These are phyloP conservation scores for Calocybe indica DNA, from an alignment of 768 basidiomycete genomes.

Conservation along the genomic window DNA sequence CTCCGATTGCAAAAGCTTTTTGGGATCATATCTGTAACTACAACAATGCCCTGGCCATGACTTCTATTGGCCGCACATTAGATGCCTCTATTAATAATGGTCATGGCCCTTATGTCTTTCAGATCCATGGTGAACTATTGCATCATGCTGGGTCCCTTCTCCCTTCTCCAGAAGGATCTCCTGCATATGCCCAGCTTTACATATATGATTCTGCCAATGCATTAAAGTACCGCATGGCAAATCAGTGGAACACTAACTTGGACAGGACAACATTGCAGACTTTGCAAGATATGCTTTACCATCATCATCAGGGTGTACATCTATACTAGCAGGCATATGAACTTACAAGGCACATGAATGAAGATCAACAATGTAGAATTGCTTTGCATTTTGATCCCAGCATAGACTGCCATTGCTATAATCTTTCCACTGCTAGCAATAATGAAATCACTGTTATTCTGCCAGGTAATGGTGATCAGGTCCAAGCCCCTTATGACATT, in stretches of 20 bases:
- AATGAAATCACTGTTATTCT: conserved; percentile 37
- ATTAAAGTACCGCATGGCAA: conserved; percentile 7
- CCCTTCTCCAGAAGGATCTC: conserved; percentile 12
- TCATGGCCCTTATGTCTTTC: conserved; percentile 25
- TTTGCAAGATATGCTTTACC: conserved; percentile 13
- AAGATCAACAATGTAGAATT: conserved; percentile 3
- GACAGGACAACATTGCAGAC: conserved; percentile 11
- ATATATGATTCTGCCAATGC: conserved; percentile 30
- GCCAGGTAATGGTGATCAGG: conserved; percentile 21
- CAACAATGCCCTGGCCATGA: conserved; percentile 35
- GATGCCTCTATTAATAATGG: conserved; percentile 21
- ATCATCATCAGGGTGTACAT: conserved; percentile 8
- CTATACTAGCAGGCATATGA: conserved; percentile 20
- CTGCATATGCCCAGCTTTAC: conserved; percentile 30
- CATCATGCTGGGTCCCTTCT: conserved; percentile 28
- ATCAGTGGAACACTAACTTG: conserved; percentile 6
- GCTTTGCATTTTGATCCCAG: not conserved
- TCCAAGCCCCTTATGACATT: conserved; percentile 24
- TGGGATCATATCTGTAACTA: conserved; percentile 34
- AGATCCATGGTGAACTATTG: conserved; percentile 27
- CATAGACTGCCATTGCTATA: conserved; percentile 21
- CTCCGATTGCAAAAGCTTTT: conserved; percentile 12
- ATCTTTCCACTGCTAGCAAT: conserved; percentile 30
- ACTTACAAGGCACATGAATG: not conserved
- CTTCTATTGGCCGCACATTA: conserved; percentile 24